A percentile compares a stretch with the other conserved stretches of the same genome.
Evolutionary conservation across 352 stramenopile genomes (phyloP).

Genomic region (Phytophthora pistaciae): DNA sequence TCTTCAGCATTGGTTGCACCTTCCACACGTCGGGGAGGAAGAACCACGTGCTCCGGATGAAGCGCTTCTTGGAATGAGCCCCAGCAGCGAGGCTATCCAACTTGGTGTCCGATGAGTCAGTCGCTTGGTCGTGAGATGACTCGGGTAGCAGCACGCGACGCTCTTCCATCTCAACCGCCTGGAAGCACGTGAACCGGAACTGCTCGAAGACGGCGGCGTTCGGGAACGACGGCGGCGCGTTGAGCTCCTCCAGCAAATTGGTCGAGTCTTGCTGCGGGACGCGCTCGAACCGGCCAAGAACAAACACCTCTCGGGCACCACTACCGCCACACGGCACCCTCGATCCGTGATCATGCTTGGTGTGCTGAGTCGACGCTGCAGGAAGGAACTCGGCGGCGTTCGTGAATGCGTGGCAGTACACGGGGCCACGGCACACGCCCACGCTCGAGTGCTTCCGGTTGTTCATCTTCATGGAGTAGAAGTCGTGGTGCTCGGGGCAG

Average conservation of each 20-base stretch:
- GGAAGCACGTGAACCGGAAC: conserved; percentile 85
- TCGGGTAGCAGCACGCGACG: conserved; percentile 47
- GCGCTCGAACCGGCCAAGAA: conserved; percentile 84
- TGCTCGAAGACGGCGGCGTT: conserved; percentile 64
- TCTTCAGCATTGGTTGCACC: conserved; percentile 89
- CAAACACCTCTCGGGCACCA: conserved; percentile 66
- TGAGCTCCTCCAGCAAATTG: conserved; percentile 55
- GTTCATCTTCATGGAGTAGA: conserved; percentile 93
- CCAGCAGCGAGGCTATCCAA: conserved; percentile 1
- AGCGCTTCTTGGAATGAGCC: conserved; percentile 11
- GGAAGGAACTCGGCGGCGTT: conserved; percentile 33
- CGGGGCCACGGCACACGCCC: conserved; percentile 79
- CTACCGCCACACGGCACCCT: conserved; percentile 50
- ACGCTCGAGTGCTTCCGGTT: conserved; percentile 89
- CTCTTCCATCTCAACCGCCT: conserved; percentile 86
- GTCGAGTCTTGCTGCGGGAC: conserved; percentile 72
- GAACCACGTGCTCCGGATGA: conserved; percentile 84
- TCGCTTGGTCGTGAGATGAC: conserved; percentile 9
- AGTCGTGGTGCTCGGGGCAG: conserved; percentile 89
- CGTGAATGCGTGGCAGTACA: conserved; percentile 82
- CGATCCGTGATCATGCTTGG: conserved; percentile 63
- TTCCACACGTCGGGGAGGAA: conserved; percentile 91
- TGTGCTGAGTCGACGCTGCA: conserved; percentile 50
- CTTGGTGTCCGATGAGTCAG: conserved; percentile 6
- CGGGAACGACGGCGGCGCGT: conserved; percentile 52